These are phyloP conservation scores for Leptographium wingfieldii DNA, from an alignment of 2,329 filamentous ascomycete species.

Conservation along the genomic window DNA sequence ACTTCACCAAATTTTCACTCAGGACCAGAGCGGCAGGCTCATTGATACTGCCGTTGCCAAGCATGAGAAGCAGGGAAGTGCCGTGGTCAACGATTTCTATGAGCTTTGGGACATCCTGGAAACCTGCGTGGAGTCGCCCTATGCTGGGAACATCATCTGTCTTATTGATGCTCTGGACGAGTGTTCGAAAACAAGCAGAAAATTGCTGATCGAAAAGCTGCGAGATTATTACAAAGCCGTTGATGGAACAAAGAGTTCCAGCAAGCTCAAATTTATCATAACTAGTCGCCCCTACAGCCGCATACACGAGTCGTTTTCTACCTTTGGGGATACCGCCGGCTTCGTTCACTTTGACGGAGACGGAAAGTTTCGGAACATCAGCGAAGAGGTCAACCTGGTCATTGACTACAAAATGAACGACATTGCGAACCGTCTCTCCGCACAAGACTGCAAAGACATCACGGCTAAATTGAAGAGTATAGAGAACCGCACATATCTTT, in stretches of 20 bases:
- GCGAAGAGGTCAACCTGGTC: conserved; percentile 19
- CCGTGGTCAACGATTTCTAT: conserved; percentile 5
- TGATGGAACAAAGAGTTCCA: conserved; percentile 5
- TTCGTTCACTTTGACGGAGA: conserved; percentile 17
- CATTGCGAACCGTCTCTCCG: conserved; percentile 9
- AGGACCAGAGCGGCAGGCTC: conserved; percentile 3
- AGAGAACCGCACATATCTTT: conserved; percentile 25
- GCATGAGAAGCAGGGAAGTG: conserved; percentile 4
- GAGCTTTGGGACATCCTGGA: conserved; percentile 12
- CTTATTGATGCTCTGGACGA: conserved; percentile 22
- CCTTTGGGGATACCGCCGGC: conserved; percentile 9
- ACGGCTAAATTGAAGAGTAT: conserved; percentile 16
- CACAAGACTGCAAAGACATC: conserved; percentile 7
- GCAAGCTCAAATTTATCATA: conserved; percentile 18
- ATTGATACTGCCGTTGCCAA: conserved; percentile 5
- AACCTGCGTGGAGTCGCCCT: background rate
- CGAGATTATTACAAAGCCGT: too few relatives aligned
- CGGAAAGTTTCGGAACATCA: conserved; percentile 16
- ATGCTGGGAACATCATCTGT: conserved; percentile 15
- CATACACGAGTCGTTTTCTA: conserved; percentile 7
- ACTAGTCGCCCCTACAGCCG: conserved; percentile 19
- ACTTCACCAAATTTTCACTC: background rate
- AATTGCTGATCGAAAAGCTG: conserved; percentile 10
- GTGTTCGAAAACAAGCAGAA: conserved; percentile 12
- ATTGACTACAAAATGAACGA: conserved; percentile 15